phyloP scores from a whole-genome alignment of 2,329 filamentous ascomycete genomes.

The Monilinia fructigena region DNA sequence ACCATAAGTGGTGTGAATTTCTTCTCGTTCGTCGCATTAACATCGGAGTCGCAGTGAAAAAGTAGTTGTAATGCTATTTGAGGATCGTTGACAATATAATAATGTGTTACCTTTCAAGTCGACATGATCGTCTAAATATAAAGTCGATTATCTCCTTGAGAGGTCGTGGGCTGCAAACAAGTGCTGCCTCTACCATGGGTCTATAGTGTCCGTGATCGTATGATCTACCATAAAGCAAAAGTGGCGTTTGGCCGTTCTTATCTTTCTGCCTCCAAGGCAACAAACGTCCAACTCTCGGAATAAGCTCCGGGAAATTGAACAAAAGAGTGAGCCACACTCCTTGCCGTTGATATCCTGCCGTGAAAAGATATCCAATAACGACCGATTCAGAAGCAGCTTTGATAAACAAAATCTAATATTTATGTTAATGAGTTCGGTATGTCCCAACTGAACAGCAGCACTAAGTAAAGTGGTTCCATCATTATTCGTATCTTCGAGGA shows the following conservation, averaged over 20 bases:
- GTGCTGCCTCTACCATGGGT: slow-evolving; percentile 79
- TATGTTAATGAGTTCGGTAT: slow-evolving; percentile 70
- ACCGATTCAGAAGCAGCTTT: slow-evolving; percentile 53
- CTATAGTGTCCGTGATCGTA: slow-evolving; percentile 90
- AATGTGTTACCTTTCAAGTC: slow-evolving; percentile 92
- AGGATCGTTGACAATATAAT: slow-evolving; percentile 84
- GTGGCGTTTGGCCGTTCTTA: slow-evolving; percentile 94
- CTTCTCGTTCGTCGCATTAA: slow-evolving; percentile 93
- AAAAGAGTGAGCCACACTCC: slow-evolving; percentile 94
- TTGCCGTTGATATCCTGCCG: slow-evolving; percentile 79
- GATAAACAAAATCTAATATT: slow-evolving; percentile 69
- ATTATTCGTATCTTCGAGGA: slow-evolving; percentile 83
- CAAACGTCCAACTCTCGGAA: slow-evolving; percentile 70
- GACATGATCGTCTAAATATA: slow-evolving; percentile 90
- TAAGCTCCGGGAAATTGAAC: slow-evolving; percentile 83
- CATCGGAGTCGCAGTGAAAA: slow-evolving; percentile 85
- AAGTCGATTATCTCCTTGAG: slow-evolving; percentile 74
- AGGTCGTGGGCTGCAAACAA: slow-evolving; percentile 66
- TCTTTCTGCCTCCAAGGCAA: slow-evolving; percentile 89
- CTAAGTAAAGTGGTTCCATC: slow-evolving; percentile 87
- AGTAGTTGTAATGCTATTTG: slow-evolving; percentile 73
- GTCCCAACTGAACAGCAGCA: slow-evolving; percentile 82
- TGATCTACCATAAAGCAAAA: slow-evolving; percentile 90
- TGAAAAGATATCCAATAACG: slow-evolving; percentile 65
- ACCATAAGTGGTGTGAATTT: slow-evolving; percentile 96